These are phyloP conservation scores for Dothidotthia symphoricarpi DNA, from an alignment of 2,329 filamentous ascomycete species.

Conservation along the genomic window DNA sequence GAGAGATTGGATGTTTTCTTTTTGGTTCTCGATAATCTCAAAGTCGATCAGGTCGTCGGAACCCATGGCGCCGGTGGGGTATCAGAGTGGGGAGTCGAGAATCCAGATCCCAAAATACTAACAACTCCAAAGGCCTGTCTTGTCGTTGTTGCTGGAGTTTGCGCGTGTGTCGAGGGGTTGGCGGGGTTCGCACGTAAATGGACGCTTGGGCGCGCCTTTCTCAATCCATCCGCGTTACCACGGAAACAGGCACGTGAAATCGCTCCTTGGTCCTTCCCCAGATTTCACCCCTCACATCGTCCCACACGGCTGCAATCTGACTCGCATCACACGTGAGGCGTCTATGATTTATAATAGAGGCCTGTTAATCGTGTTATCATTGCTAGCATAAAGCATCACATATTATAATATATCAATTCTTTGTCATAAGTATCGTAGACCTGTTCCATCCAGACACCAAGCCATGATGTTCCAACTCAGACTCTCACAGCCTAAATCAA, in stretches of 20 bases:
- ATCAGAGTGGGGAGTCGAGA: constrained; percentile 24
- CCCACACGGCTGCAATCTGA: too few relatives aligned
- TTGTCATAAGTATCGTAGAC: too few relatives aligned
- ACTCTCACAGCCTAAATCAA: too few relatives aligned
- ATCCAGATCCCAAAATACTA: constrained; percentile 9
- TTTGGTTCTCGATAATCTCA: constrained; percentile 91
- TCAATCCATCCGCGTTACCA: constrained; percentile 17
- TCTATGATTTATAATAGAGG: too few relatives aligned
- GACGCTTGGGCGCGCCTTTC: constrained; percentile 18
- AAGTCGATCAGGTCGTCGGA: constrained; percentile 61
- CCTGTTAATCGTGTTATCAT: too few relatives aligned
- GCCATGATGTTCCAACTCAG: too few relatives aligned
- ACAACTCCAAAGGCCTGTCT: constrained; percentile 16
- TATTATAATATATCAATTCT: too few relatives aligned
- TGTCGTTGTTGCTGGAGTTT: constrained; percentile 20
- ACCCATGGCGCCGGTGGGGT: constrained; percentile 40
- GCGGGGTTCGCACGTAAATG: constrained; percentile 19
- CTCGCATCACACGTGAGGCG: too few relatives aligned
- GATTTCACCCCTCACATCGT: too few relatives aligned
- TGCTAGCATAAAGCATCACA: too few relatives aligned
- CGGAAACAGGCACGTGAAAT: constrained; percentile 7
- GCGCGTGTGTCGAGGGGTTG: constrained; percentile 7
- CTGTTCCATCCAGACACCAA: too few relatives aligned
- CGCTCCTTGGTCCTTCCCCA: neutral
- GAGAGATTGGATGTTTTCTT: constrained; percentile 95